A percentile compares a stretch with the other conserved stretches of the same genome.
phyloP scores from a whole-genome alignment of 768 basidiomycete species.

The Phylloporus sp. region DNA sequence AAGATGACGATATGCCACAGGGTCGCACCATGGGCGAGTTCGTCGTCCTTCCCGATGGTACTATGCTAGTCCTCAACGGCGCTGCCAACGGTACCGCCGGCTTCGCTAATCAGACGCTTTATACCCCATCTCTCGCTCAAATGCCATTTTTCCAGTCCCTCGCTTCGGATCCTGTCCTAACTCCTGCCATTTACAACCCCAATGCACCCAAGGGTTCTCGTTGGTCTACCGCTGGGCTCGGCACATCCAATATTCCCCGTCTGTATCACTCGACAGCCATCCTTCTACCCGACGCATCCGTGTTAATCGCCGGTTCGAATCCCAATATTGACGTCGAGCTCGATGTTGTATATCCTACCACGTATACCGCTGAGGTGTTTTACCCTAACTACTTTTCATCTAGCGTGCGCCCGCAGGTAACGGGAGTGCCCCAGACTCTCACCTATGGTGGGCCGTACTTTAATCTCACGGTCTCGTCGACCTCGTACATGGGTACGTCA shows the following conservation, averaged over 20 bases:
- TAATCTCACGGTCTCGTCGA: constrained; percentile 46
- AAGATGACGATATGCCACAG: constrained; percentile 74
- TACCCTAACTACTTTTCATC: constrained; percentile 87
- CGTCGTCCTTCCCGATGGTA: constrained; percentile 76
- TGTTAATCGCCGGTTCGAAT: too few species aligned
- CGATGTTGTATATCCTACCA: constrained; percentile 63
- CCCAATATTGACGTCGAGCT: constrained; percentile 82
- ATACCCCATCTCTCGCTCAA: constrained; percentile 36
- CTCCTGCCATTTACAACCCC: too few species aligned
- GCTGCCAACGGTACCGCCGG: constrained; percentile 86
- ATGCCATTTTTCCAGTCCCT: constrained; percentile 53
- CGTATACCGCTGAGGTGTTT: constrained; percentile 82
- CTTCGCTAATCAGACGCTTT: constrained; percentile 57
- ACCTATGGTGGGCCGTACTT: constrained; percentile 82
- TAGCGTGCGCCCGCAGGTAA: constrained; percentile 60
- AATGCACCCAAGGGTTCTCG: too few species aligned
- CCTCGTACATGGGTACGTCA: constrained; percentile 55
- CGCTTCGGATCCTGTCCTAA: too few species aligned
- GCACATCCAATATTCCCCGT: too few species aligned
- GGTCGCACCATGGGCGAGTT: constrained; percentile 91
- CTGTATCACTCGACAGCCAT: too few species aligned
- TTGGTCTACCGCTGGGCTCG: too few species aligned
- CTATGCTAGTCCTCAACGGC: constrained; percentile 79
- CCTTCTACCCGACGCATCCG: constrained; percentile 21
- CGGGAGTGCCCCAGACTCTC: constrained; percentile 68